Evolutionary conservation across 768 basidiomycete species (phyloP), one percentile per base, ranked within the genome.

Genomic region (Clavaria fumosa): DNA sequence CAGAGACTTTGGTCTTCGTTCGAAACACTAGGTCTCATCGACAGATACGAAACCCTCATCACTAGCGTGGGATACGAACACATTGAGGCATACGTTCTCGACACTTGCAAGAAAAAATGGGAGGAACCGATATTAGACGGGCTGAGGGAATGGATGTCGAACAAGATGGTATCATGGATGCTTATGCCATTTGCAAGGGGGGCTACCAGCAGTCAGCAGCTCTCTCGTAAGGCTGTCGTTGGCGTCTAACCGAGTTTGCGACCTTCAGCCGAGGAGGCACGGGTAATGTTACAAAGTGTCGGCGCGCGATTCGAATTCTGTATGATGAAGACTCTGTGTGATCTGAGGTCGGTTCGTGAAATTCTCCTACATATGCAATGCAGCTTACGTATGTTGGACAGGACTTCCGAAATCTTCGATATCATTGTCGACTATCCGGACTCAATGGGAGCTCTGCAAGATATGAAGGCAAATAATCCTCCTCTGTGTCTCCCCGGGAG

Each of bases 381-480:
- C 15, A 24, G 37, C 14, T 5, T 26, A 12, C 12, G 19, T 31
- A 9, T 24, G 28, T n/a, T 41, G 5, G 7, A 28, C 43, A 78
- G 77, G 23, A 79, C 74, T 41, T 66, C 62, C 34, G 91, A 97
- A 53, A 79, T 97, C 14, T 97, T 95, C 51, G 88, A 93, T 46
- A 95, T 97, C 39, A 93, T 97, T 41, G 77, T 96, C 39, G 86
- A 93, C 49, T 91, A 75, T 47, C 90, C 93, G 0, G 83, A 90
- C 43, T 93, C 91, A 0, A 66, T 63, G 45, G 75, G 78, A 3
- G 90, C 89, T 0, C 58, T 97, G 14, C 69, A 80, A 40, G 95
- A 99, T 57, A 64, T 97, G 14, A 81, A 73, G 60, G 89, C 85
- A 42, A 7, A 43, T 37, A 1, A 11, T n/a, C 24, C 20, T 26